Percentiles rank a stretch among this genome's conserved stretches.
Evolutionary conservation across 2,329 filamentous ascomycete species (phyloP).

Genomic region (Xylaria digitata): DNA sequence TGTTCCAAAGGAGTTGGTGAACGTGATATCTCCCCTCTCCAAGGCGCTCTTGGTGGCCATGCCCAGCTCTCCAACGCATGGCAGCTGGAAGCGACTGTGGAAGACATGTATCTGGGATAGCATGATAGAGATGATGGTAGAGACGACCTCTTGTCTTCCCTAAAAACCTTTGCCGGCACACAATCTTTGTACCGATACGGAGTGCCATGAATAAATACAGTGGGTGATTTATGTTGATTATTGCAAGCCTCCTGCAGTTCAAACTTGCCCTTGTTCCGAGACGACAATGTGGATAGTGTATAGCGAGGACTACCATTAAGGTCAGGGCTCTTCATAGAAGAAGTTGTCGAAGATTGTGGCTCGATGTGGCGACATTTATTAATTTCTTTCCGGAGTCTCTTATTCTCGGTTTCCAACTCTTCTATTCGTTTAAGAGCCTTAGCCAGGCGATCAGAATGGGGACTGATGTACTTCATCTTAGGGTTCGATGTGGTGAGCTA

Average conservation of each 20-base stretch:
- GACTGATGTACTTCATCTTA: conserved; percentile 17
- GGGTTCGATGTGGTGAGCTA: no score
- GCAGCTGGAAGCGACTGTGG: not conserved
- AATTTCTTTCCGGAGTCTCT: not conserved
- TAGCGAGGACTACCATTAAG: not conserved
- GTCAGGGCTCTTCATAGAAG: not conserved
- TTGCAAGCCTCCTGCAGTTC: not conserved
- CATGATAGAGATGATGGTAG: not conserved
- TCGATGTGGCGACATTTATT: not conserved
- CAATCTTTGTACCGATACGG: not conserved
- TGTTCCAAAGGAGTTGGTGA: no score
- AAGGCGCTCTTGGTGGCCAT: no score
- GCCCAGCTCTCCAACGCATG: fast-evolving
- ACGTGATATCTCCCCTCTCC: no score
- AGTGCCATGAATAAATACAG: not conserved
- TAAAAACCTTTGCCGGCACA: not conserved
- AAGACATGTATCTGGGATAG: not conserved
- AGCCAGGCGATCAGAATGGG: not conserved
- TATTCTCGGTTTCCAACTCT: not conserved
- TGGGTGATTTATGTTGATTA: not conserved
- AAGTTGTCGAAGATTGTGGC: not conserved
- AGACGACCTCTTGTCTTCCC: not conserved
- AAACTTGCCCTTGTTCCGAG: not conserved
- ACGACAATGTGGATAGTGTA: not conserved
- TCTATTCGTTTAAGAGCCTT: not conserved